Evolutionary conservation across 108 stramenopile genomes (phyloP).

Genomic region (Pseudonitzschia pungens): DNA sequence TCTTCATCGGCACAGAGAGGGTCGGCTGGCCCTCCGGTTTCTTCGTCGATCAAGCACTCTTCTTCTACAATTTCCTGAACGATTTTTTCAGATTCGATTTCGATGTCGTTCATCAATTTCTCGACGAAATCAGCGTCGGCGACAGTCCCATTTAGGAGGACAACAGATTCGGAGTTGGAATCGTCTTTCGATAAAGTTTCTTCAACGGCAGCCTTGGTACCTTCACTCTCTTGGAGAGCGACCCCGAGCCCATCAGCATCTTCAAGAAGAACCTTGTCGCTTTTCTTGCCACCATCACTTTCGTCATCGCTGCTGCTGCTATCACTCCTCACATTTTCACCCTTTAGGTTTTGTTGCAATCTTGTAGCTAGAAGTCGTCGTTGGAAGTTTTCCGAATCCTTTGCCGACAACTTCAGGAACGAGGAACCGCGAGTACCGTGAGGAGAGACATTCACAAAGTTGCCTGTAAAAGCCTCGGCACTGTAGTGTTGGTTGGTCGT

Average conservation of each 20-base stretch:
- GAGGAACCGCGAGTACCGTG: background rate
- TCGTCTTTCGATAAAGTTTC: background rate
- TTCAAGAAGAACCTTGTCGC: constrained; percentile 15
- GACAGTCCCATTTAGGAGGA: background rate
- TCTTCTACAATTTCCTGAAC: constrained; percentile 64
- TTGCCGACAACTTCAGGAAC: background rate
- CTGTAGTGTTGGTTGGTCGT: background rate
- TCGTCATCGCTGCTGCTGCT: background rate
- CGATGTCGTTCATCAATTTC: constrained; percentile 39
- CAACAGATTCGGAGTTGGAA: background rate
- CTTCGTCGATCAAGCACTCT: constrained; percentile 57
- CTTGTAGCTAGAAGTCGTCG: constrained; percentile 11
- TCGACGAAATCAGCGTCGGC: constrained; percentile 23
- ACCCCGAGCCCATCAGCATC: constrained; percentile 35
- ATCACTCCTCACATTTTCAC: background rate
- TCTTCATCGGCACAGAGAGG: constrained; percentile 71
- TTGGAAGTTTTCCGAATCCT: constrained; percentile 10
- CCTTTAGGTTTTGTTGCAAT: background rate
- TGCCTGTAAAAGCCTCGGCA: background rate
- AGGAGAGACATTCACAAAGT: background rate
- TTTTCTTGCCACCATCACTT: background rate
- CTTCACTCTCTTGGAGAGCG: constrained; percentile 8
- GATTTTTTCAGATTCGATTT: constrained; percentile 58
- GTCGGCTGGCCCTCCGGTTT: constrained; percentile 53
- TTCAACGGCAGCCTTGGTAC: background rate